Evolutionary conservation across 345 rosid genomes (phyloP).

Genomic region (Pistacia atlantica): DNA sequence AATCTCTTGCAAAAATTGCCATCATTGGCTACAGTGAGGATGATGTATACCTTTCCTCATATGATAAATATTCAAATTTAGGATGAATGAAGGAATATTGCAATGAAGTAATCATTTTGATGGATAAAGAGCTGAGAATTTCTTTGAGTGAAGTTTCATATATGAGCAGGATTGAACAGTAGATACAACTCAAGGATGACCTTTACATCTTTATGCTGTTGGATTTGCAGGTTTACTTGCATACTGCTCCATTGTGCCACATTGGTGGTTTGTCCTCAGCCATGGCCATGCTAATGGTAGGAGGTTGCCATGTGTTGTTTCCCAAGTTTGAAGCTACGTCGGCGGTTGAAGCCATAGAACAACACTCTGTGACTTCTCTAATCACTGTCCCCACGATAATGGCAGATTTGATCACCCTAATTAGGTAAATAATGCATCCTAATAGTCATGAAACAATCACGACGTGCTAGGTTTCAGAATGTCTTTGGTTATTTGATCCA

Average conservation of each 20-base stretch:
- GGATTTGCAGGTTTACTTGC: constrained; percentile 76
- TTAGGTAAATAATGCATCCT: constrained; percentile 44
- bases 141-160: constrained; percentile 3
- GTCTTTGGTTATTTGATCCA: not conserved
- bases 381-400: constrained; percentile 84
- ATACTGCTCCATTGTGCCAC: constrained; percentile 80
- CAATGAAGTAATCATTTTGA: constrained; percentile 5
- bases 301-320: constrained; percentile 71
- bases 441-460: not conserved
- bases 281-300: constrained; percentile 86
- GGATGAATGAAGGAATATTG: not conserved
- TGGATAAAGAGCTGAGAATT: not conserved
- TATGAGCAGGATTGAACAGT: not conserved
- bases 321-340: constrained; percentile 72
- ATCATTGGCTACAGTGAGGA: constrained; percentile 75
- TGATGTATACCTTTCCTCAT: constrained; percentile 59
- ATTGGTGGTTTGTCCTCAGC: constrained; percentile 91
- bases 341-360: constrained; percentile 59
- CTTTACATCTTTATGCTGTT: constrained; percentile 14
- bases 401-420: constrained; percentile 57
- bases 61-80: not conserved
- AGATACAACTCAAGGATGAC: constrained; percentile 1
- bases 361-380: constrained; percentile 64
- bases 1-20: constrained; percentile 85
- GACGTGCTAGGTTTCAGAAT: not conserved